Evolutionary conservation across 352 stramenopile genomes (phyloP).

Genomic region (Pythium brassicae): DNA sequence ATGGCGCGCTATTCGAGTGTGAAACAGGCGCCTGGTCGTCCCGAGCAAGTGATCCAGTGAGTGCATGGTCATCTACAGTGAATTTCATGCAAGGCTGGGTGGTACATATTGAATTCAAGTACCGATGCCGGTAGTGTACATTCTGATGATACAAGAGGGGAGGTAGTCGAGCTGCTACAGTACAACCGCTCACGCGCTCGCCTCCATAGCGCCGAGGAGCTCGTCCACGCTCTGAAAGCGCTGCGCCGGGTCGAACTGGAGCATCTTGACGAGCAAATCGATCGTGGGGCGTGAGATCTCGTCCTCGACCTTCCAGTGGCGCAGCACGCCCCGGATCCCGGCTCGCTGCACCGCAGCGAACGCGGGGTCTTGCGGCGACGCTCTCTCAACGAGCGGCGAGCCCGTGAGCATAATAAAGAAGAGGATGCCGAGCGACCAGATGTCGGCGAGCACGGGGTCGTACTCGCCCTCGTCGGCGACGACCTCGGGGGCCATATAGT

Average conservation of each 20-base stretch:
- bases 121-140: too few relatives aligned
- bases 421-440: constrained; percentile 75
- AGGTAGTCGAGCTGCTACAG: too few relatives aligned
- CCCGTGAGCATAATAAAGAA: constrained; percentile 75
- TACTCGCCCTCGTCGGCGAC: constrained; percentile 1
- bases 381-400: constrained; percentile 9
- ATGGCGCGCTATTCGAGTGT: not conserved
- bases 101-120: too few relatives aligned
- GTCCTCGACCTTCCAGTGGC: constrained; percentile 4
- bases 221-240: constrained; percentile 4
- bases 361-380: not conserved
- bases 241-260: constrained; percentile 12
- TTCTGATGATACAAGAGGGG: too few relatives aligned
- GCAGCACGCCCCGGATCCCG: not conserved
- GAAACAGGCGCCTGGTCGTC: not conserved
- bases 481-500: constrained; percentile 19
- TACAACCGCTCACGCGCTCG: constrained; percentile 12
- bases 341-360: not conserved
- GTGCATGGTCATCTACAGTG: too few relatives aligned
- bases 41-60: too few relatives aligned
- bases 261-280: constrained; percentile 24
- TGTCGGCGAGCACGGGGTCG: constrained; percentile 26
- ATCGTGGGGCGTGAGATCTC: not conserved
- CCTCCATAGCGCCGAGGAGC: not conserved
- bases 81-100: too few relatives aligned